Base-by-base conservation (phyloP, 306 rosid species). In the Delonix regia region DNA sequence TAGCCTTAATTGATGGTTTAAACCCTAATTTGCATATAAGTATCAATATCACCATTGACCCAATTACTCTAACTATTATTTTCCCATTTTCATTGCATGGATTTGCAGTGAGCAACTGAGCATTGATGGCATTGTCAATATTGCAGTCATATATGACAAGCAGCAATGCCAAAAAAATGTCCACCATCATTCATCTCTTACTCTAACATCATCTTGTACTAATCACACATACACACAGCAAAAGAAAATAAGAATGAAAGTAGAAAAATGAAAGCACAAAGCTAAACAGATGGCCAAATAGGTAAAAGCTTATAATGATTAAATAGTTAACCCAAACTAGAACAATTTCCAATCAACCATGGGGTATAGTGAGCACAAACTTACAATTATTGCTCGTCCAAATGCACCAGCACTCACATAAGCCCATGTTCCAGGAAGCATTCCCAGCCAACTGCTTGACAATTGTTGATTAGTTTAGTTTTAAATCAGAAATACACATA, bases 351-450 rank as follows among this genome's bases (percentile, higher is more conserved):
- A 21, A 68, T 12, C 49, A 21, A 68, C 9, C 5, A 41, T 21
- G 34, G 38, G 44, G 59, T 45, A 69, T 70, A 60, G 36, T 21
- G 75, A 57, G 28, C 65, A 75, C 36, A 77, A 81, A 94, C 99
- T 92, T 83, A 95, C 98, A 78, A 95, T 87, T 71, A 95, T 87
- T 27, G 98, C 99, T 77, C 99, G 88, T 81, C 99, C 99, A 84
- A 95, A 93, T 75, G 99, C 99, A 70, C 99, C 99, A 10, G 99
- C 99, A 83, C 99, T 93, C 80, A 95, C 99, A 25, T 95, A 95
- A 75, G 99, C 99, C 99, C 99, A 95, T 74, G 99, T 80, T 83
- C 99, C 99, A n/a, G 99, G 99, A 86, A 95, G 99, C 99, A 95
- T 95, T 78, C 99, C 99, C 75, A 95, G 61, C 99, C 99, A 95